Conservation (phyloP, 805 yeast species). For the Nakazawaea populi region DNA sequence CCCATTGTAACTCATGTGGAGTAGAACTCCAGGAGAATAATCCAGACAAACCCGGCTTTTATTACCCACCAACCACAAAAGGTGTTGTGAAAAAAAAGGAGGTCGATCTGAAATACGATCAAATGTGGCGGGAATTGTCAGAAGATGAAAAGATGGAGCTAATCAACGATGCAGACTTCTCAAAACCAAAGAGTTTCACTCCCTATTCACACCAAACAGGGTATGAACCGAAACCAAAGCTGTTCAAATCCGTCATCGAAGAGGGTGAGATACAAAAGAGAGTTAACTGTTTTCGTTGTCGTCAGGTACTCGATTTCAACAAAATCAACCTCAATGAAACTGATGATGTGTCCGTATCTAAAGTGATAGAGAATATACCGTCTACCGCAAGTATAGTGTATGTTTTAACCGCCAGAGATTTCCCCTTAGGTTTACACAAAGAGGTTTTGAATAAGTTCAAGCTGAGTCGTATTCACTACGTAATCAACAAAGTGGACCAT, state of each 20-base stretch:
- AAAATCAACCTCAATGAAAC: conserved; percentile 30
- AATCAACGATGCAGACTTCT: conserved; percentile 14
- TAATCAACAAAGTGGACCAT: conserved; percentile 35
- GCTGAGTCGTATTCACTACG: conserved; percentile 30
- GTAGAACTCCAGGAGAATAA: conserved; percentile 38
- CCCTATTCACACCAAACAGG: conserved; percentile 3
- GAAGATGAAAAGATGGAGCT: conserved; percentile 25
- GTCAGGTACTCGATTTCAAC: conserved; percentile 41
- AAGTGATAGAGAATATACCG: conserved; percentile 34
- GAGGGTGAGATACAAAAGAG: conserved; percentile 8
- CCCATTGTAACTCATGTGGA: conserved; percentile 53
- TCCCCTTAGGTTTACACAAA: conserved; percentile 54
- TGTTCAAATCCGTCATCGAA: conserved; percentile 1
- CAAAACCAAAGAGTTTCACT: conserved; percentile 2
- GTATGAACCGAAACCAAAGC: conserved; percentile 6
- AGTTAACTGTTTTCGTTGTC: conserved; percentile 50
- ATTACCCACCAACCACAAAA: conserved; percentile 11
- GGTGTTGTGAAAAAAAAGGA: background rate
- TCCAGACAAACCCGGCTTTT: conserved; percentile 37
- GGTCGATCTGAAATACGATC: conserved; percentile 11
- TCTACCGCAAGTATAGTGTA: conserved; percentile 43
- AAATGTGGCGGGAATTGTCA: conserved; percentile 13
- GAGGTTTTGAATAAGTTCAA: conserved; percentile 25
- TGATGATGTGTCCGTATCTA: conserved; percentile 22
- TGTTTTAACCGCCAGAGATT: conserved; percentile 62